These are phyloP conservation scores for Harringtonia lauricola DNA, from an alignment of 2,329 filamentous ascomycete genomes.

Conservation along the genomic window DNA sequence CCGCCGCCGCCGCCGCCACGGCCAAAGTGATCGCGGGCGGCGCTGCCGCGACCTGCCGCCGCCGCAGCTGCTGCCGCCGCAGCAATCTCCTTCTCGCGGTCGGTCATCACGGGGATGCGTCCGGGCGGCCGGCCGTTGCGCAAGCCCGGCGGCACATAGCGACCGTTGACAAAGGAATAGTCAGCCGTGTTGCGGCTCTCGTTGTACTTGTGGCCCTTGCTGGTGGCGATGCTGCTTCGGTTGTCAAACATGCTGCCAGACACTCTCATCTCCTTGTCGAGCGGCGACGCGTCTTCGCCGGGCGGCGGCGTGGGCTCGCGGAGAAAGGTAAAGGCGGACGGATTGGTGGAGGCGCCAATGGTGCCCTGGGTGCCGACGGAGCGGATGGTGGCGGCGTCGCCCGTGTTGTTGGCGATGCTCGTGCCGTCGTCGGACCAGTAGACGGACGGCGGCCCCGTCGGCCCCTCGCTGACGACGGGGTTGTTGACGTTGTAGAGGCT, in stretches of 20 bases:
- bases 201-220: background rate
- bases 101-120: constrained; percentile 5
- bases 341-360: constrained; percentile 9
- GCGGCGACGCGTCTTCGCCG: constrained; percentile 4
- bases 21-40: background rate
- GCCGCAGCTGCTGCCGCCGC: too few species aligned
- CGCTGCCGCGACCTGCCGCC: too few species aligned
- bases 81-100: too few species aligned
- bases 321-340: constrained; percentile 26
- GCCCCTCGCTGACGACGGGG: constrained; percentile 4
- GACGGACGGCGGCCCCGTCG: constrained; percentile 13
- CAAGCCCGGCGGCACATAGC: constrained; percentile 11
- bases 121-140: constrained; percentile 10
- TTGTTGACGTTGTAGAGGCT: background rate
- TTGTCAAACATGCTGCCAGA: too few species aligned
- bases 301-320: constrained; percentile 27
- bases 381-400: constrained; percentile 9
- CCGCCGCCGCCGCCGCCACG: constrained; percentile 1
- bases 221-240: too few species aligned
- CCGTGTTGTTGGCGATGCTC: constrained; percentile 4
- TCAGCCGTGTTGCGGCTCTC: constrained; percentile 8
- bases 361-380: constrained; percentile 4
- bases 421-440: constrained; percentile 18
- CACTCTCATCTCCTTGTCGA: background rate
- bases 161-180: constrained; percentile 12